A percentile compares a stretch with the other conserved stretches of the same genome.
Evolutionary conservation across 2,329 filamentous ascomycete genomes (phyloP).

Genomic region (Exserohilum rostratum): DNA sequence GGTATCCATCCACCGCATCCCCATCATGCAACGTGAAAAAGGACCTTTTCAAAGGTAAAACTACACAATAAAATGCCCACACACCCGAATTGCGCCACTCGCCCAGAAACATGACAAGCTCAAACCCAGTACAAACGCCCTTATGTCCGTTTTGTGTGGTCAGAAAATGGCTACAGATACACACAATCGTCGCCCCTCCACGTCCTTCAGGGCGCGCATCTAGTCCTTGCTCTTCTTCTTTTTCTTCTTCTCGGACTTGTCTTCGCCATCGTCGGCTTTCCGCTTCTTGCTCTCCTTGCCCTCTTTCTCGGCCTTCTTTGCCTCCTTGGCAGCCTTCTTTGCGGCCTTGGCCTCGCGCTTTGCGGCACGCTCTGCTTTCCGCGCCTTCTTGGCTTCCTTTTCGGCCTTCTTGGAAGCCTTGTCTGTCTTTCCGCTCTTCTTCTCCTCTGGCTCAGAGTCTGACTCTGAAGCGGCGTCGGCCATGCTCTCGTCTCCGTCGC

Average conservation of each 20-base stretch:
- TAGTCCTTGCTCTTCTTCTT: slow-evolving; percentile 62
- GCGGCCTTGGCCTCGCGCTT: slow-evolving; percentile 53
- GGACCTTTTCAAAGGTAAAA: slow-evolving; percentile 11
- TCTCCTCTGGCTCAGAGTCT: slow-evolving; percentile 44
- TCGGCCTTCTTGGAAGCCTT: slow-evolving; percentile 50
- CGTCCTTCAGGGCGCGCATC: slow-evolving; percentile 16
- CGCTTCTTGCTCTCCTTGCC: slow-evolving; percentile 60
- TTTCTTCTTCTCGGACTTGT: slow-evolving; percentile 65
- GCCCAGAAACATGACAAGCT: slow-evolving; percentile 23
- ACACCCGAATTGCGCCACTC: slow-evolving; percentile 22
- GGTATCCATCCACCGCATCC: slow-evolving; percentile 28
- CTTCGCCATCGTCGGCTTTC: slow-evolving; percentile 26
- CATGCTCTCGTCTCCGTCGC: slow-evolving; percentile 50
- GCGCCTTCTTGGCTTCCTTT: slow-evolving; percentile 54
- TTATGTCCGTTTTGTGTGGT: slow-evolving; percentile 20
- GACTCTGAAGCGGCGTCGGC: slow-evolving; percentile 47
- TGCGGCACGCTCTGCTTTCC: slow-evolving; percentile 47
- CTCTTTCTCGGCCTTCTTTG: slow-evolving; percentile 61
- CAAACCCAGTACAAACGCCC: slow-evolving; percentile 23
- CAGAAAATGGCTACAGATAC: slow-evolving; percentile 20
- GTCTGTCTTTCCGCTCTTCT: slow-evolving; percentile 41
- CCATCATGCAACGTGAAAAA: slow-evolving; percentile 29
- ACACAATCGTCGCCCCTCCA: slow-evolving; percentile 1
- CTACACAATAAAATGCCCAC: slow-evolving; percentile 15
- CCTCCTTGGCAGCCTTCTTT: slow-evolving; percentile 60